Evolutionary conservation across 148 eudicot genomes (phyloP).

Genomic region (Gaultheria prostrata): DNA sequence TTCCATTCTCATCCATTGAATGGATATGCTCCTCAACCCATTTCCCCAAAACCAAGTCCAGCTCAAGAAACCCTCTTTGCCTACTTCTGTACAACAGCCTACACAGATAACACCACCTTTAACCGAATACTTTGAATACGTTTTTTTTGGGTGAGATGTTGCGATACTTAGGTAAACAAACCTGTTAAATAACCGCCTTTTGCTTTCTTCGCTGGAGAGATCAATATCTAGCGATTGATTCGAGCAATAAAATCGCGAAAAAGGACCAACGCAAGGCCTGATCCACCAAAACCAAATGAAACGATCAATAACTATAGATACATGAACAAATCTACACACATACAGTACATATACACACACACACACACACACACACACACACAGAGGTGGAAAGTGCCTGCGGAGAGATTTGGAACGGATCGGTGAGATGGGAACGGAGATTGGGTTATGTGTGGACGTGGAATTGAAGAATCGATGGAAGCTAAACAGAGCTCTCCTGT

Average conservation of each 20-base stretch:
- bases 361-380: too few relatives aligned
- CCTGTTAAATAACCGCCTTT: slow-evolving; percentile 73
- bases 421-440: not conserved
- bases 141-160: too few relatives aligned
- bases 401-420: not conserved
- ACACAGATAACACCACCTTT: slow-evolving; percentile 1
- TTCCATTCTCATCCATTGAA: slow-evolving; percentile 78
- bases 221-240: slow-evolving; percentile 40
- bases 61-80: slow-evolving; percentile 91
- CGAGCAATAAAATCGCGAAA: slow-evolving; percentile 38
- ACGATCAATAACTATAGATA: not conserved
- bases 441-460: not conserved
- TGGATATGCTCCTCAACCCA: slow-evolving; percentile 88
- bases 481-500: slow-evolving; percentile 36
- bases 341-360: not conserved
- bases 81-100: slow-evolving; percentile 93
- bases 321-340: not conserved
- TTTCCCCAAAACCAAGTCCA: slow-evolving; percentile 88
- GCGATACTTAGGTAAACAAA: slow-evolving; percentile 10
- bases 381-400: slow-evolving; percentile 17
- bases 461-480: slow-evolving; percentile 34
- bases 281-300: not conserved
- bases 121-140: too few relatives aligned
- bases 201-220: slow-evolving; percentile 73
- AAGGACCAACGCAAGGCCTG: slow-evolving; percentile 35